These are phyloP conservation scores for Sporothrix pseudoabietina DNA, from an alignment of 2,329 filamentous ascomycete species.

Conservation along the genomic window DNA sequence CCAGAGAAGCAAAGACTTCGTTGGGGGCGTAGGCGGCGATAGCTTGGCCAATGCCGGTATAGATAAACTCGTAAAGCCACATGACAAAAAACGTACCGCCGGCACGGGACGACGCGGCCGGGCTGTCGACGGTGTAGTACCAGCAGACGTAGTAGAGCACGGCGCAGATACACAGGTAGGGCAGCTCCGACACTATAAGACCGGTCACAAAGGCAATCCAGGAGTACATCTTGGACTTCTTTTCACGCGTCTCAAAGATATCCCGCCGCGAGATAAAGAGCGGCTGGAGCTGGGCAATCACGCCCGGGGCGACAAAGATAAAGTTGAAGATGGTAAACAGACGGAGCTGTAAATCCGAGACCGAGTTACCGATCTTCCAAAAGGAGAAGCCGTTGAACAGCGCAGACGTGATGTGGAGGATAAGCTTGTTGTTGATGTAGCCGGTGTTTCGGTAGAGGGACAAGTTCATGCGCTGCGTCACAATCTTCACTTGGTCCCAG, in stretches of 20 bases:
- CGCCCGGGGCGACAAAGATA: constrained; percentile 69
- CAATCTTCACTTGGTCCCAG: constrained; percentile 67
- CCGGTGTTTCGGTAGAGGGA: constrained; percentile 78
- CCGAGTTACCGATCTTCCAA: constrained; percentile 74
- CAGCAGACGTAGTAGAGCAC: constrained; percentile 70
- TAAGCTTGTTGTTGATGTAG: constrained; percentile 84
- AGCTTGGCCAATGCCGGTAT: constrained; percentile 75
- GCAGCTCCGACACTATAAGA: constrained; percentile 79
- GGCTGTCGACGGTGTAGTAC: constrained; percentile 36
- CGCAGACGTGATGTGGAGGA: constrained; percentile 74
- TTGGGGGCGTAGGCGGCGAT: constrained; percentile 68
- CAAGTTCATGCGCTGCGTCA: constrained; percentile 71
- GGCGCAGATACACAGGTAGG: constrained; percentile 79
- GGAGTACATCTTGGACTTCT: constrained; percentile 82
- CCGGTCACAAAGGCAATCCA: constrained; percentile 75
- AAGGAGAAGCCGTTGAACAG: constrained; percentile 78
- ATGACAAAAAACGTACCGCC: constrained; percentile 74
- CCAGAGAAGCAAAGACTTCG: constrained; percentile 70
- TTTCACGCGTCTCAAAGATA: constrained; percentile 82
- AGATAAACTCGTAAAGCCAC: constrained; percentile 80
- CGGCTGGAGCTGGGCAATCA: constrained; percentile 78
- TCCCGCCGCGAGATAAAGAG: constrained; percentile 75
- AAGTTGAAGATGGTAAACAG: constrained; percentile 90
- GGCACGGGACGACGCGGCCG: constrained; percentile 88
- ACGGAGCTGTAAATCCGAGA: constrained; percentile 76